A percentile compares a stretch with the other conserved stretches of the same genome.
Conservation (phyloP, 805 yeast species). For the Wickerhamomyces pijperi region DNA sequence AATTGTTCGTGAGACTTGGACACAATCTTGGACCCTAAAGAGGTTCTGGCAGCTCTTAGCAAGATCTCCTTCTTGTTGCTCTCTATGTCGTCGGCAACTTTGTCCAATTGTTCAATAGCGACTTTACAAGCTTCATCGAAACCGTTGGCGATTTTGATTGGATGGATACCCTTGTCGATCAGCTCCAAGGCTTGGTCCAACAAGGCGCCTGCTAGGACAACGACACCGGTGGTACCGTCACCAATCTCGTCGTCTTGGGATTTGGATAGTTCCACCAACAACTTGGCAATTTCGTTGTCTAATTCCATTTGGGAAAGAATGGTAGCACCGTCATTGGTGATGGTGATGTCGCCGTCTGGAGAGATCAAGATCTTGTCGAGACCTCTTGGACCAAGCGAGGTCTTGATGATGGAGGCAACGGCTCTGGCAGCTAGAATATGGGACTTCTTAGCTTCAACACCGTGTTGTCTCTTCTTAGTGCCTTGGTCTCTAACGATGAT, state of each 20-base stretch:
- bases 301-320: constrained; percentile 92
- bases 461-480: constrained; percentile 53
- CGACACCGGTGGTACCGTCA: constrained; percentile 97
- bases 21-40: constrained; percentile 91
- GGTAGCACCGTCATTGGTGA: constrained; percentile 98
- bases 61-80: constrained; percentile 33
- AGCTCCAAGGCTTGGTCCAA: constrained; percentile 90
- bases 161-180: constrained; percentile 95
- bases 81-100: constrained; percentile 56
- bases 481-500: constrained; percentile 89
- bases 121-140: constrained; percentile 94
- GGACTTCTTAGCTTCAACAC: constrained; percentile 68
- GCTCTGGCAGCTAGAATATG: constrained; percentile 93
- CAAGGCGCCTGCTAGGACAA: constrained; percentile 88
- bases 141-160: constrained; percentile 93
- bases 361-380: constrained; percentile 88
- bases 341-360: constrained; percentile 96
- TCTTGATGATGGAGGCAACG: constrained; percentile 83
- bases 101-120: constrained; percentile 70
- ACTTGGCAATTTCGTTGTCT: constrained; percentile 91
- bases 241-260: constrained; percentile 59
- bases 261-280: constrained; percentile 83
- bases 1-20: constrained; percentile 88
- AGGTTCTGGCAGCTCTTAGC: constrained; percentile 86
- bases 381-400: constrained; percentile 97